Evolutionary conservation across 2,329 filamentous ascomycete species (phyloP), one percentile per base, ranked within the genome.

Genomic region (Cyphellophora europaea): DNA sequence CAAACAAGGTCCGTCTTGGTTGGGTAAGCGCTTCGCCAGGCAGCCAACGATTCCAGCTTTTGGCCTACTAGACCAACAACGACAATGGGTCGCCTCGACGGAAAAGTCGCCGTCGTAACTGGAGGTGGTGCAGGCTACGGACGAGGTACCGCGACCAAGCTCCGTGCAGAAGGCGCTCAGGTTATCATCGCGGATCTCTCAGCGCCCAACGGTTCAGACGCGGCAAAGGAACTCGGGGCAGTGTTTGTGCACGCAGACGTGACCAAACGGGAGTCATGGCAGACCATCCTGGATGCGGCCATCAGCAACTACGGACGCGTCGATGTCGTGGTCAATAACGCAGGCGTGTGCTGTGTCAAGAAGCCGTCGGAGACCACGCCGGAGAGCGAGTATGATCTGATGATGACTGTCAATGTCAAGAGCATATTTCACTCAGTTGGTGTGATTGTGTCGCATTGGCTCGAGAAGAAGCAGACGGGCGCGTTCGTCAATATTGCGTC

Each of bases 281-380:
- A 45, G 27, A 36, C 43, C 6, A 17, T 69, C n/a, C 66, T 67
- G 46, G 47, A 58, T 25, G 45, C 51, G 3, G 55, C 58, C 6
- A 34, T 63, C 6, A 49, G 54, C 23, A 58, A 66, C 37, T 62
- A 68, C 43, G 62, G 61, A 6, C 52, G 56, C 33, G 54, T 71
- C 30, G 65, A 71, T 43, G 65, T 71, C 37, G 58, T 69, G 3
- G 54, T 70, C 44, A 70, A 70, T 50, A 70, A 65, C 11, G 57
- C 69, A 19, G 66, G 67, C 28, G 68, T 66, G 53, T 63, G 65
- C 19, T 49, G 66, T 29, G 66, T 66, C 5, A 48, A 48, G 35
- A 48, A 59, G 53, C 54, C 61, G 5, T 62, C 66, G 17, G 50
- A 51, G 1, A 58, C 62, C 10, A 61, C 67, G 30, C 53, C 50